Base-by-base conservation (phyloP, 164 flowering plant species). In the Aristolochia fimbriata region DNA sequence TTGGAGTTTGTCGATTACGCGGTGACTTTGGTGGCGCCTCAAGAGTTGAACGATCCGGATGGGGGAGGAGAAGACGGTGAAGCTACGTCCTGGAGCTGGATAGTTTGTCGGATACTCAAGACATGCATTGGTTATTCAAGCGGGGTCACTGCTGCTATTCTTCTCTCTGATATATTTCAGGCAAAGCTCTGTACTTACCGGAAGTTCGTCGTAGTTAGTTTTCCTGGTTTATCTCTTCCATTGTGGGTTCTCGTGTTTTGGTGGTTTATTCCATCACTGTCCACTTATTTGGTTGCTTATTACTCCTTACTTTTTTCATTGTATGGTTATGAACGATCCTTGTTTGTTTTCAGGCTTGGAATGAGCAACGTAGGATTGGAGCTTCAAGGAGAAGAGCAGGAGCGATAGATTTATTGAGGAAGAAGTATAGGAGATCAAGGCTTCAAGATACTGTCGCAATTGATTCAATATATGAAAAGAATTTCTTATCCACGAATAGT, bases 91-190 rank as follows among this genome's bases (percentile, higher is more conserved):
- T 90, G 96, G 99, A 83, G 80, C 66, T 93, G 99, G 96, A 77
- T 85, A 19, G 80, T 77, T 16, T 78, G 81, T 71, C 83, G 91
- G 54, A 78, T 85, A 46, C 85, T 93, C 58, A 88, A 73, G 59
- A 84, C 89, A 5, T 90, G 93, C 37, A 69, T 67, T 14, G 80
- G 91, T 24, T 93, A 88, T 53, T 88, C 93, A 0, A 93, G 91
- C 33, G 96, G 97, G 1, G 97, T 90, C 60, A 90, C 97, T 37
- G 21, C 90, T 27, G 99, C 95, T 1, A 93, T 93, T 68, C 79
- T 93, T 17, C 88, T 93, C 27, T 86, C 97, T 31, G 97, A 88
- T 59, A 86, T 93, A 47, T 82, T 81, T 63, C 96, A 80, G 88
- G 97, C 85, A 60, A 24, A 17, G 25, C n/a, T 63, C 15, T 25